phyloP scores from a whole-genome alignment of 371 early-diverging fungal species.

The Basidiobolus meristosporus region DNA sequence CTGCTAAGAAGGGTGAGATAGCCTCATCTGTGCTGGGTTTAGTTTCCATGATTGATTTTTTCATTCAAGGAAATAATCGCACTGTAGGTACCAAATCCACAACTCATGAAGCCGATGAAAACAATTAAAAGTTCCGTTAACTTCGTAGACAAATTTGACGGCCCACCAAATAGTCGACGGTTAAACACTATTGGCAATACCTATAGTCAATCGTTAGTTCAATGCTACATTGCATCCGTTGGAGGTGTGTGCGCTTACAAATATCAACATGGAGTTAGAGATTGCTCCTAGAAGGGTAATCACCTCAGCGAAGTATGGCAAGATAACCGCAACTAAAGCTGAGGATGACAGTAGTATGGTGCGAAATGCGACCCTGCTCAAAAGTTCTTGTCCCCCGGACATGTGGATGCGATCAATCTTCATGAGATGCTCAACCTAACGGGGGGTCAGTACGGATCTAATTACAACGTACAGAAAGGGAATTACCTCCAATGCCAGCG shows the following conservation, averaged over 20 bases:
- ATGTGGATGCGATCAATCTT: no score
- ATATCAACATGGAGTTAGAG: conserved; percentile 54
- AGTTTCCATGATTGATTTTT: no score
- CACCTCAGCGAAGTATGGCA: conserved; percentile 64
- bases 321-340: conserved; percentile 30
- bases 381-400: conserved; percentile 19
- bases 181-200: conserved; percentile 73
- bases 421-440: no score
- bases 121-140: conserved; percentile 31
- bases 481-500: conserved; percentile 23
- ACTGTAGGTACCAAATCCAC: conserved; percentile 52
- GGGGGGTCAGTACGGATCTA: no score
- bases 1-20: no score
- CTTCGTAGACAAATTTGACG: conserved; percentile 28
- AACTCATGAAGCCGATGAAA: conserved; percentile 42
- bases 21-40: no score
- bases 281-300: conserved; percentile 71
- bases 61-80: conserved; percentile 16
- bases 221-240: no score
- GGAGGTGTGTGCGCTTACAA: no score
- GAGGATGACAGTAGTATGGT: conserved; percentile 23
- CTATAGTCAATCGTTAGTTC: no score
- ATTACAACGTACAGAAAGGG: conserved; percentile 10
- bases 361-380: conserved; percentile 33
- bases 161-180: conserved; percentile 42